Conservation (phyloP, 2,329 filamentous ascomycete genomes). For the Fusarium longipes region DNA sequence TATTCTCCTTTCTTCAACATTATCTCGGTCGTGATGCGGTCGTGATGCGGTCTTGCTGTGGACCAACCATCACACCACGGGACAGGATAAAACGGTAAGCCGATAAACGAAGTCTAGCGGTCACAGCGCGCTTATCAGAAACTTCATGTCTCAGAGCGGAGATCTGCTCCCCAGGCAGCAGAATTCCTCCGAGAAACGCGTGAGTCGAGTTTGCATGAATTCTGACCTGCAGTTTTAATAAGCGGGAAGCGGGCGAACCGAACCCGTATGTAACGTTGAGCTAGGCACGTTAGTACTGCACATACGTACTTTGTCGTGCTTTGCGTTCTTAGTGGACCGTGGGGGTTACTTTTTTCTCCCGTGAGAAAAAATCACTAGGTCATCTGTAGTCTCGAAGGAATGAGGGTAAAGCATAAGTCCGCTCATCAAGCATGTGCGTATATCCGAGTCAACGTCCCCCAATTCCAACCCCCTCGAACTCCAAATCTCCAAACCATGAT, state of each 20-base stretch:
- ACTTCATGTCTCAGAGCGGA: background rate
- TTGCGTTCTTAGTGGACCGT: background rate
- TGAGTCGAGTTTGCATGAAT: background rate
- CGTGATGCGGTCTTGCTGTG: background rate
- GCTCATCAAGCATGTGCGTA: background rate
- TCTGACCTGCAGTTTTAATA: conserved; percentile 1
- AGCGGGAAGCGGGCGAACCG: background rate
- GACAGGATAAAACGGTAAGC: background rate
- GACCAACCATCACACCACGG: background rate
- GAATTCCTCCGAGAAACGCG: background rate
- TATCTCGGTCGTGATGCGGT: background rate
- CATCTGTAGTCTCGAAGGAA: background rate
- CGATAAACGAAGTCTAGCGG: conserved; percentile 1
- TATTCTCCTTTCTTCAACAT: background rate
- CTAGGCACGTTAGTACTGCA: too few species aligned
- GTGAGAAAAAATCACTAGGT: background rate
- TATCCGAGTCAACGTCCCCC: background rate
- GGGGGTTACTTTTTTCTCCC: background rate
- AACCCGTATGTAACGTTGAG: conserved; percentile 1
- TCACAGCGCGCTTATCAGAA: background rate
- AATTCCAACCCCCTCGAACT: background rate
- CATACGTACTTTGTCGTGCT: too few species aligned
- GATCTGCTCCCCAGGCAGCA: background rate
- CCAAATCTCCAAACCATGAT: background rate
- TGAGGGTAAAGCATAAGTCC: background rate